A percentile compares a stretch with the other conserved stretches of the same genome.
These are phyloP conservation scores for Aspergillus olivimuriae DNA, from an alignment of 495 filamentous ascomycete species.

Conservation along the genomic window DNA sequence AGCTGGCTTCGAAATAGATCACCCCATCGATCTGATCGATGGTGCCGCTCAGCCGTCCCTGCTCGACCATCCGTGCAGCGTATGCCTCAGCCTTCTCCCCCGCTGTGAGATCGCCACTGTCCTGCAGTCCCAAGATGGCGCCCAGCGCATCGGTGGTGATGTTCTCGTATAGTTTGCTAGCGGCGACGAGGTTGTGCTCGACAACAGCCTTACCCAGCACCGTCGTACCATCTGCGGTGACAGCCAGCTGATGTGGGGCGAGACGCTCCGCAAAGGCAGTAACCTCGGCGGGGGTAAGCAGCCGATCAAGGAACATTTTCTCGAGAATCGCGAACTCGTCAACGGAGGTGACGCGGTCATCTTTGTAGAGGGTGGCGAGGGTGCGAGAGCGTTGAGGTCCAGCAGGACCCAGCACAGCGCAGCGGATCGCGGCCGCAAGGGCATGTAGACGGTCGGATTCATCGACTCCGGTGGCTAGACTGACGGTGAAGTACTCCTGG, in stretches of 20 bases:
- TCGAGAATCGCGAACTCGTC: conserved; percentile 85
- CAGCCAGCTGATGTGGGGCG: conserved; percentile 80
- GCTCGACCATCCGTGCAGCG: conserved; percentile 92
- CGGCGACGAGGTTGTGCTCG: conserved; percentile 89
- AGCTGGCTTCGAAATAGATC: conserved; percentile 70
- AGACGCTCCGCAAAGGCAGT: conserved; percentile 75
- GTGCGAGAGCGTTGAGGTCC: conserved; percentile 76
- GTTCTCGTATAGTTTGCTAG: conserved; percentile 81
- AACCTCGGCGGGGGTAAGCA: conserved; percentile 75
- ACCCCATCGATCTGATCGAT: conserved; percentile 93
- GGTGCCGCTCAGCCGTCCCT: conserved; percentile 73
- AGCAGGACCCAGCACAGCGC: conserved; percentile 89
- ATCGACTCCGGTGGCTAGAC: conserved; percentile 64
- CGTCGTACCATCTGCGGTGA: conserved; percentile 81
- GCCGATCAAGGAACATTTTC: conserved; percentile 93
- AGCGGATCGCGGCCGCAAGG: conserved; percentile 81
- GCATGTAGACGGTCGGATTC: conserved; percentile 82
- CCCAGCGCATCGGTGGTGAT: conserved; percentile 77
- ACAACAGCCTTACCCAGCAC: conserved; percentile 92
- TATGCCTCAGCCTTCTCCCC: conserved; percentile 83
- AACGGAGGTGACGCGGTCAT: conserved; percentile 71
- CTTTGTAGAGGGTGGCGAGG: conserved; percentile 84
- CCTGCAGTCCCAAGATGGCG: conserved; percentile 59
- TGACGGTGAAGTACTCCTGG: conserved; percentile 80
- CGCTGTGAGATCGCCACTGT: conserved; percentile 40